phyloP scores from a whole-genome alignment of 805 yeast genomes.

The Peterozyma xylosa region DNA sequence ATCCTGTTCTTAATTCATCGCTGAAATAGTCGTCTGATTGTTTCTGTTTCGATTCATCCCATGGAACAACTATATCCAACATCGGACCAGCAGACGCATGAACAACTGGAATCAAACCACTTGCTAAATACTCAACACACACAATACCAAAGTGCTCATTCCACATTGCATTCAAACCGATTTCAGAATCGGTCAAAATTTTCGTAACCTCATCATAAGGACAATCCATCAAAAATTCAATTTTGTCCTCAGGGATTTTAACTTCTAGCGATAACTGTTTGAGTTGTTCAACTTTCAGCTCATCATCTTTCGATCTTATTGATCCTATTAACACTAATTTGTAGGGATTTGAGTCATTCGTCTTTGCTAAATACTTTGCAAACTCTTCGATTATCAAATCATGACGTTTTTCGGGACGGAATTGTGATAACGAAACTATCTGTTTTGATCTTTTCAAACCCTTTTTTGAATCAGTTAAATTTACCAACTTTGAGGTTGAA shows the following conservation, averaged over 20 bases:
- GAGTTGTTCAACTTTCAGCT: constrained; percentile 45
- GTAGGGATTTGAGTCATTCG: constrained; percentile 28
- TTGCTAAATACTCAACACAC: constrained; percentile 84
- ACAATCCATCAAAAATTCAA: constrained; percentile 64
- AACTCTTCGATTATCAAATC: constrained; percentile 59
- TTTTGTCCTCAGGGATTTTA: constrained; percentile 29
- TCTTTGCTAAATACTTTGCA: constrained; percentile 35
- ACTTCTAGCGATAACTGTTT: constrained; percentile 33
- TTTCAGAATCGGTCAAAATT: constrained; percentile 47
- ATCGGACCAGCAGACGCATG: constrained; percentile 97
- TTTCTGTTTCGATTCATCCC: constrained; percentile 25
- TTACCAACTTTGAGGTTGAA: constrained; percentile 48
- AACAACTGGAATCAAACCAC: constrained; percentile 81
- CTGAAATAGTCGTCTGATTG: constrained; percentile 15
- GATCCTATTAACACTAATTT: constrained; percentile 76
- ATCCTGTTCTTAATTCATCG: constrained; percentile 56
- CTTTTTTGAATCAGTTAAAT: constrained; percentile 5
- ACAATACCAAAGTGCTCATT: constrained; percentile 98
- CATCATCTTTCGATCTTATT: constrained; percentile 65
- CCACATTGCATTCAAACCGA: constrained; percentile 97
- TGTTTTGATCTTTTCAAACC: constrained; percentile 24
- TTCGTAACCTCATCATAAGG: constrained; percentile 54
- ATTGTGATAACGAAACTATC: constrained; percentile 77
- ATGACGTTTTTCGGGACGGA: constrained; percentile 93
- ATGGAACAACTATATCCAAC: constrained; percentile 71